These are phyloP conservation scores for Dichomitus squalens DNA, from an alignment of 1,284 basidiomycete genomes.

Conservation along the genomic window DNA sequence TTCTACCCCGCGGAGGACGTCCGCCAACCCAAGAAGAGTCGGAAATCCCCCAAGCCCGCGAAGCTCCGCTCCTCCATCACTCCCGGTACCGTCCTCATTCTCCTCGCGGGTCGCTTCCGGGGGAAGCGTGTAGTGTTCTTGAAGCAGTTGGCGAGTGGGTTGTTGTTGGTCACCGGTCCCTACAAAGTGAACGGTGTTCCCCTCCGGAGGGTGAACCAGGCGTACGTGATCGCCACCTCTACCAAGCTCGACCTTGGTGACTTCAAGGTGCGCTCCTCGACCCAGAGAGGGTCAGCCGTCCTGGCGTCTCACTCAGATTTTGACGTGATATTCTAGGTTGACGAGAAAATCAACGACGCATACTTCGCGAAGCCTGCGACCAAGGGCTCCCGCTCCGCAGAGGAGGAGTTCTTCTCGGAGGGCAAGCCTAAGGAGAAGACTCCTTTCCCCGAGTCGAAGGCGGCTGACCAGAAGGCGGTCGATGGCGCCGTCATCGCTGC, in stretches of 20 bases:
- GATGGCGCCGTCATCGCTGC: slow-evolving; percentile 86
- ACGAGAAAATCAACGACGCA: slow-evolving; percentile 91
- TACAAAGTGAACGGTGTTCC: slow-evolving; percentile 99
- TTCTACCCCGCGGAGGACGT: slow-evolving; percentile 99
- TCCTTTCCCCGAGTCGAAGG: slow-evolving; percentile 87
- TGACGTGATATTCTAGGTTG: slow-evolving; percentile 50
- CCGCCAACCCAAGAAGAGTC: slow-evolving; percentile 86
- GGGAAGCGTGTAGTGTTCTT: slow-evolving; percentile 99
- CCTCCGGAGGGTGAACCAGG: slow-evolving; percentile 97
- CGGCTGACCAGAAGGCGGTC: slow-evolving; percentile 91
- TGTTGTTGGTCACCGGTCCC: slow-evolving; percentile 96
- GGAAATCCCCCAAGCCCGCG: slow-evolving; percentile 82
- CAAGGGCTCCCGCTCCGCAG: slow-evolving; percentile 78
- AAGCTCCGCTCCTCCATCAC: slow-evolving; percentile 88
- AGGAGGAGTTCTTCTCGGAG: slow-evolving; percentile 95
- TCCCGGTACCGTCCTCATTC: slow-evolving; percentile 94
- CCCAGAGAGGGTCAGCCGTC: neutral
- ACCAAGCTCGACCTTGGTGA: slow-evolving; percentile 89
- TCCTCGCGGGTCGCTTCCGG: slow-evolving; percentile 97
- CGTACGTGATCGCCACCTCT: slow-evolving; percentile 98
- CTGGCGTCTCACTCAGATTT: neutral
- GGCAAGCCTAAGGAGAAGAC: slow-evolving; percentile 94
- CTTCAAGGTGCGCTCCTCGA: slow-evolving; percentile 59
- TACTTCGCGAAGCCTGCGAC: slow-evolving; percentile 89
- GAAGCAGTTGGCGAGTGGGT: slow-evolving; percentile 93